Base-by-base conservation (phyloP, 768 basidiomycete species). In the Leccinum variicolor region DNA sequence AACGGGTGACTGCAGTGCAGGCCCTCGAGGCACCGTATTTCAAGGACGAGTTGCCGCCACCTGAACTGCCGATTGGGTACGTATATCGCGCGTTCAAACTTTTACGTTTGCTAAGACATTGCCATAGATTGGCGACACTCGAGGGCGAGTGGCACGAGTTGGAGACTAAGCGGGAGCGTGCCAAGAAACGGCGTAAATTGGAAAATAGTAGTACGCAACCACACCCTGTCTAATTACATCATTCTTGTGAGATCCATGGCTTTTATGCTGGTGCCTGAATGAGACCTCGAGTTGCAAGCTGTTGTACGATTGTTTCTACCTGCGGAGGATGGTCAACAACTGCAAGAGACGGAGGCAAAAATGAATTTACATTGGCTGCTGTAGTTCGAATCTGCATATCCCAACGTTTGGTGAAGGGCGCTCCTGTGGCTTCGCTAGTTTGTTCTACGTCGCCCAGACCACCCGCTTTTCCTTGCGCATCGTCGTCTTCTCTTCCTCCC, bases 91-190 rank as follows among this genome's bases (percentile, higher is more conserved):
- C 14, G 33, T 39, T 54, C 10, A n/a, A 17, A 23, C 15, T 54
- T 45, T 39, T 46, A 53, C 45, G 10, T 19, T 25, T 49, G n/a
- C 48, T 66, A 43, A 61, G 43, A 48, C 13, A 43, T 31, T 34
- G 19, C 21, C 47, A 19, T 61, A 95, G 94, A 53, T 74, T 98
- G 57, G 82, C 88, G 13, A 81, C 81, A 13, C 74, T 97, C 43
- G 85, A 92, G 69, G 96, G 97, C 47, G 97, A 98, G 71, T 98
- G 95, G 92, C 97, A 99, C 73, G 97, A 99, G 72, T 80, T 95
- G 61, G 95, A 98, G 72, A 91, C 92, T 13, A 99, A 98, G 73
- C 81, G 87, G 56, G 94, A 98, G 75, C 82, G 92, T 41, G 87
- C 89, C 57, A 90, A 85, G 76, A 89, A 89, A 73, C 80, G 84